Conservation (phyloP, 1,284 basidiomycete genomes). For the Melampsora americana region DNA sequence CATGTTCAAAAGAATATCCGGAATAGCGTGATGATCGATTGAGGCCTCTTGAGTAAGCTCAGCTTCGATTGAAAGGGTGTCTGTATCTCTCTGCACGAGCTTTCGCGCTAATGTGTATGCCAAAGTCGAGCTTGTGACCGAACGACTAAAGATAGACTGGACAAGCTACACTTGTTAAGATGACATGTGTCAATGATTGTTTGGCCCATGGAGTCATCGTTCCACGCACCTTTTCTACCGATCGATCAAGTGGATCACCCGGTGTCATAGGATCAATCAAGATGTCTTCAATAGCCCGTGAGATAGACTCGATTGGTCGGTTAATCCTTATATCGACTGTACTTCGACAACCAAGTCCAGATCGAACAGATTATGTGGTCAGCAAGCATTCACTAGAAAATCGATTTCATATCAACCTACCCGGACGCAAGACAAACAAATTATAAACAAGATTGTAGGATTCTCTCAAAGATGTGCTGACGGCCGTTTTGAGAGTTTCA, state of each 20-base stretch:
- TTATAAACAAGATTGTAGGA: conserved; percentile 64
- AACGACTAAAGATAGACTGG: conserved; percentile 68
- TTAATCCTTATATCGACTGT: conserved; percentile 48
- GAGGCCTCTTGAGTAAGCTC: conserved; percentile 65
- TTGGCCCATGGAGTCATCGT: conserved; percentile 17
- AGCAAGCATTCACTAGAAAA: too few species aligned
- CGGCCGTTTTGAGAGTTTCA: conserved; percentile 54
- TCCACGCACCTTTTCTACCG: conserved; percentile 62
- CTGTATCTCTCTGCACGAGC: conserved; percentile 68
- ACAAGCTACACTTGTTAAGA: conserved; percentile 62
- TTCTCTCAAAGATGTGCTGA: conserved; percentile 63
- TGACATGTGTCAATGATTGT: conserved; percentile 5
- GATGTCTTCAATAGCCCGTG: conserved; percentile 32
- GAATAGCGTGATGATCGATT: conserved; percentile 59
- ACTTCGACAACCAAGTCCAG: conserved; percentile 11
- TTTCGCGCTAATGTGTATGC: conserved; percentile 66
- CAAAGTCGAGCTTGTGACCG: conserved; percentile 66
- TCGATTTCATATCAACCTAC: conserved; percentile 55
- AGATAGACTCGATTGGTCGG: conserved; percentile 16
- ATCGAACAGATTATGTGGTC: not conserved
- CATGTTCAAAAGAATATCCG: conserved; percentile 66
- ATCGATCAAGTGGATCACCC: conserved; percentile 64
- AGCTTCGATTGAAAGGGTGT: conserved; percentile 76
- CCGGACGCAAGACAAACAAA: conserved; percentile 60
- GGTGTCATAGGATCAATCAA: conserved; percentile 30